Evolutionary conservation across 306 rosid genomes (phyloP), one percentile per base, ranked within the genome.

Genomic region (Malus orientalis): DNA sequence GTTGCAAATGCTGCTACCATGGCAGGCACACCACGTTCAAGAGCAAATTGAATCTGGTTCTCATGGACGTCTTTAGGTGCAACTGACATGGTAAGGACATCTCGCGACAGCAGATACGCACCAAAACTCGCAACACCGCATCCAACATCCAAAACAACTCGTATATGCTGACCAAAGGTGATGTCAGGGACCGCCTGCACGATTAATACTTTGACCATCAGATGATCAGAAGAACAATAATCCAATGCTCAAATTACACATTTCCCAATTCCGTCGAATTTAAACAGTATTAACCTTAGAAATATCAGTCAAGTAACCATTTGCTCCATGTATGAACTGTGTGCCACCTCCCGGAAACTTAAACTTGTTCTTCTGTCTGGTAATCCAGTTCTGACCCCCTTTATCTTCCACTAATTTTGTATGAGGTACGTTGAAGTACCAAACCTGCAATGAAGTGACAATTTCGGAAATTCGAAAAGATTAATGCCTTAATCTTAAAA

Each of bases 51-150:
- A 81, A 94, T 92, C 86, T 94, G 98, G 78, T 94, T 94, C 83
- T 95, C 98, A 62, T 95, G 98, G 73, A 95, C 93, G 82, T 95
- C 98, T 83, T 89, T 95, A 29, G 98, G 98, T 69, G 97, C 98
- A 84, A 95, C 36, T 3, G 98, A 95, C 97, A 95, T 67, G 20
- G 98, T 87, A 53, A 89, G 33, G 14, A 95, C 98, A 85, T 90
- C 83, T 63, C 96, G 86, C n/a, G 90, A 85, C 32, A 95, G 72
- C 75, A 95, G 76, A 79, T 92, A 95, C 0, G 98, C 98, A 60
- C 98, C 97, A 69, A 92, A 95, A 83, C 98, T 95, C 73, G 98
- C 98, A 38, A 95, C 98, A 11, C 98, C 98, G 19, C 98, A 95
- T 61, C 98, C 98, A 78, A 88, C 86, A 86, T 95, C 98, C 78